These are phyloP conservation scores for Cajanus cajan DNA, from an alignment of 306 rosid species.

Conservation along the genomic window DNA sequence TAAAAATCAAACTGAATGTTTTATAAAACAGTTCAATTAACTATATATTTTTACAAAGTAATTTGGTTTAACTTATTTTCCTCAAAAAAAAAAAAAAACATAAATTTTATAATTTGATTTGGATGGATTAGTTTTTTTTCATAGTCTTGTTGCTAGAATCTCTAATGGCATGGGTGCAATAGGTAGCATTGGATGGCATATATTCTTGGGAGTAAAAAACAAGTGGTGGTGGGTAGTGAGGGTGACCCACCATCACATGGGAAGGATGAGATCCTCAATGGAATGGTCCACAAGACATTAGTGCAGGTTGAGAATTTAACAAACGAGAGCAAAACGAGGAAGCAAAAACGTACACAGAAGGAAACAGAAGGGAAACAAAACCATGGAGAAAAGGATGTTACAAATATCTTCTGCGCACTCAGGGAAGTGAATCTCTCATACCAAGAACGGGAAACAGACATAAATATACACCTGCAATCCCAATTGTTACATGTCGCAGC, in stretches of 20 bases:
- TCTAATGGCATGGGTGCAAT: background rate
- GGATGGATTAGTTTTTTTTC: no score
- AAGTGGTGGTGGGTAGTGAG: background rate
- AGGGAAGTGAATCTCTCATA: background rate
- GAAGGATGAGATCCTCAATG: background rate
- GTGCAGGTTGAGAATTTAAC: constrained; percentile 11
- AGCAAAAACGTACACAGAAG: constrained; percentile 10
- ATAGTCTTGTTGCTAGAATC: no score
- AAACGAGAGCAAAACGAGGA: constrained; percentile 21
- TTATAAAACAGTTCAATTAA: no score
- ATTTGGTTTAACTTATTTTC: no score
- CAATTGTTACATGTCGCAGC: background rate
- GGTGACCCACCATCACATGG: constrained; percentile 43
- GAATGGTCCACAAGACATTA: constrained; percentile 21
- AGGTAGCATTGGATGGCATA: background rate
- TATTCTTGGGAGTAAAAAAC: constrained; percentile 2
- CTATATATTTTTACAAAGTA: no score
- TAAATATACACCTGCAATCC: background rate
- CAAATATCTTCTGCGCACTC: constrained; percentile 3
- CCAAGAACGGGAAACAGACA: background rate
- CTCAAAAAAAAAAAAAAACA: no score
- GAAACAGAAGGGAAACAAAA: background rate
- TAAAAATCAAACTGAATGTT: no score
- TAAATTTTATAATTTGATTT: no score
- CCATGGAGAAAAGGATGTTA: constrained; percentile 16